Conservation (phyloP, 768 basidiomycete genomes). For the Tricholoma sp. region DNA sequence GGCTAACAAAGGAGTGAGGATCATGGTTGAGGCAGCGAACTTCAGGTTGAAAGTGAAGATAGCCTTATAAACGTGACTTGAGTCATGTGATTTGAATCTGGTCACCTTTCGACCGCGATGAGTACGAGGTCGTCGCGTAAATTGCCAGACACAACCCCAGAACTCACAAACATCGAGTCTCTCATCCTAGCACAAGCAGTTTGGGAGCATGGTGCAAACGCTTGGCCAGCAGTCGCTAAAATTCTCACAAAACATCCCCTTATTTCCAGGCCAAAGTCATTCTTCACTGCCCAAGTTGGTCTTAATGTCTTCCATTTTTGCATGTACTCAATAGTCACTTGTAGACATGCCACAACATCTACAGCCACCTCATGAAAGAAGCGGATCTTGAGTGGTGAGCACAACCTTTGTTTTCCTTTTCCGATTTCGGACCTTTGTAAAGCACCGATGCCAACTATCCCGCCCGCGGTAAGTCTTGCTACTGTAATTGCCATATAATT, state of each 20-base stretch:
- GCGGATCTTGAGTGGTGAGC: conserved; percentile 61
- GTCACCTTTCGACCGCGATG: conserved; percentile 14
- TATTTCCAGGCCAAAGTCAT: conserved; percentile 51
- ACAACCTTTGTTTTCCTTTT: conserved; percentile 6
- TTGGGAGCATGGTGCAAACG: conserved; percentile 69
- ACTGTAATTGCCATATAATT: neutral
- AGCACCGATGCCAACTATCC: conserved; percentile 47
- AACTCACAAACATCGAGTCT: conserved; percentile 49
- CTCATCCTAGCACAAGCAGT: conserved; percentile 85
- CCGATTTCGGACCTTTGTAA: conserved; percentile 13
- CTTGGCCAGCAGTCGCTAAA: conserved; percentile 64
- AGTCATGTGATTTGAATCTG: too few relatives aligned
- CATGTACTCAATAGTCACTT: neutral
- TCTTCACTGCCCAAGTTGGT: conserved; percentile 67
- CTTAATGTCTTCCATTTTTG: conserved; percentile 7
- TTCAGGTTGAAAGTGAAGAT: too few relatives aligned
- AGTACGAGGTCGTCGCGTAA: conserved; percentile 22
- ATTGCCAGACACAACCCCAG: conserved; percentile 15
- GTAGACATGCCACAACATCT: conserved; percentile 66
- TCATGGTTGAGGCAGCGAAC: conserved; percentile 32
- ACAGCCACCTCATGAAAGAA: conserved; percentile 63
- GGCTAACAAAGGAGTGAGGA: conserved; percentile 30
- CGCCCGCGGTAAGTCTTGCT: conserved; percentile 41
- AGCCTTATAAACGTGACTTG: too few relatives aligned
- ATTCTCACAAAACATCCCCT: conserved; percentile 70